A percentile compares a stretch with the other conserved stretches of the same genome.
Evolutionary conservation across 202 grass and related monocot species (phyloP).

Genomic region (Cymbopogon flexuosus): DNA sequence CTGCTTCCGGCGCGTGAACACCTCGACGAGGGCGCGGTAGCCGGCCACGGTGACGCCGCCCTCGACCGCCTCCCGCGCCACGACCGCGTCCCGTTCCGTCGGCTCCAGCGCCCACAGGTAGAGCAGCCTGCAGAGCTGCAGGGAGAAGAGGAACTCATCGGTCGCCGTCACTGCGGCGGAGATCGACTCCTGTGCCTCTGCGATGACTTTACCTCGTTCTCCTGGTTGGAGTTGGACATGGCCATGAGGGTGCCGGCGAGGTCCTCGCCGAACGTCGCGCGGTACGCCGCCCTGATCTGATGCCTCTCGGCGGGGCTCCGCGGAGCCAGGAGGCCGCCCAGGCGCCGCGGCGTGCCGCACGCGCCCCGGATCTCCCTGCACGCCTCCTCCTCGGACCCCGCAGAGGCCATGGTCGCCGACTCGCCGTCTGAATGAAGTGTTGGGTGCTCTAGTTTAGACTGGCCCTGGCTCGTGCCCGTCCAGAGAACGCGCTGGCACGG

Average conservation of each 20-base stretch:
- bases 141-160: not conserved
- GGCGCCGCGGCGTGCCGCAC: conserved; percentile 39
- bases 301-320: conserved; percentile 50
- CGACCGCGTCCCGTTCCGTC: conserved; percentile 59
- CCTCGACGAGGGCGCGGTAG: conserved; percentile 61
- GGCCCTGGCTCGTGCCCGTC: not conserved
- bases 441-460: not conserved
- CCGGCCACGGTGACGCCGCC: conserved; percentile 24
- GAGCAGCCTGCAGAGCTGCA: conserved; percentile 60
- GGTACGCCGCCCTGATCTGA: conserved; percentile 62
- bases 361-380: conserved; percentile 67
- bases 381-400: conserved; percentile 32
- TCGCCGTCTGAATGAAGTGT: not conserved
- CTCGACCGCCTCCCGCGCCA: conserved; percentile 52
- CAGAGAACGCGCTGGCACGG: not conserved
- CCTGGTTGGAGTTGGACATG: conserved; percentile 16
- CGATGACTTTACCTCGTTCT: conserved; percentile 43
- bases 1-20: conserved; percentile 78
- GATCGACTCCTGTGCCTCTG: not conserved
- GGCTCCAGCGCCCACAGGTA: conserved; percentile 85
- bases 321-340: conserved; percentile 48
- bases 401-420: conserved; percentile 26
- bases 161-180: not conserved
- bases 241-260: conserved; percentile 16
- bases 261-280: conserved; percentile 55